Base-by-base conservation (phyloP, 148 eudicot genomes). In the Camellia japonica region DNA sequence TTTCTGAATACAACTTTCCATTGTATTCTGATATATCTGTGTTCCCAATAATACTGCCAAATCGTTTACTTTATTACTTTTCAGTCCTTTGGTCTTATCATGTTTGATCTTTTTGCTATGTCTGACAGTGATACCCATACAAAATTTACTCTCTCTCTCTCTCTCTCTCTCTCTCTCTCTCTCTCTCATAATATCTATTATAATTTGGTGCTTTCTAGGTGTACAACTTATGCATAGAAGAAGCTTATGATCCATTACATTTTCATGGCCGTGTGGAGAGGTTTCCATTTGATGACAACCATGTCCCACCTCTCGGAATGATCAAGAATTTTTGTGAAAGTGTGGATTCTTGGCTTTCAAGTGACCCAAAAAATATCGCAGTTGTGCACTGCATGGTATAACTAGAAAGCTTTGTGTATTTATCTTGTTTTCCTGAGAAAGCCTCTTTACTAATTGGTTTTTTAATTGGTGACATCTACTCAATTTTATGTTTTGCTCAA, bases 311-410 rank as follows among this genome's bases (percentile, higher is more conserved):
- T 13, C 81, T 91, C 23, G 54, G 81, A 41, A 82, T 86, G 84
- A 77, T 91, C 82, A 85, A 87, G 83, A 79, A 78, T 11, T 87
- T 91, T 83, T 91, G 94, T 86, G 90, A 91, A 81, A 87, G 85
- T 82, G 89, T 89, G 65, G 52, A 86, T 52, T 80, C 92, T 23
- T 91, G 94, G 94, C 85, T 89, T 63, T 87, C 88, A 13, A 74
- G 83, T 11, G 84, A 91, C 71, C 85, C 90, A 3, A 83, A 86
- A 71, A 91, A 89, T 77, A 86, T 87, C 58, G 90, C 87, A 60
- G 92, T 86, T 46, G 77, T 89, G 54, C 92, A 89, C 78, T 91
- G 94, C 88, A 91, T 89, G 93, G 93, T 90, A 80, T 67, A 55
- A 59, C 41, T 77, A 44, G 54, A 56, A 70, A 63, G 15, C 65